Conservation (phyloP, 495 filamentous ascomycete genomes). For the Tuber calosporum region DNA sequence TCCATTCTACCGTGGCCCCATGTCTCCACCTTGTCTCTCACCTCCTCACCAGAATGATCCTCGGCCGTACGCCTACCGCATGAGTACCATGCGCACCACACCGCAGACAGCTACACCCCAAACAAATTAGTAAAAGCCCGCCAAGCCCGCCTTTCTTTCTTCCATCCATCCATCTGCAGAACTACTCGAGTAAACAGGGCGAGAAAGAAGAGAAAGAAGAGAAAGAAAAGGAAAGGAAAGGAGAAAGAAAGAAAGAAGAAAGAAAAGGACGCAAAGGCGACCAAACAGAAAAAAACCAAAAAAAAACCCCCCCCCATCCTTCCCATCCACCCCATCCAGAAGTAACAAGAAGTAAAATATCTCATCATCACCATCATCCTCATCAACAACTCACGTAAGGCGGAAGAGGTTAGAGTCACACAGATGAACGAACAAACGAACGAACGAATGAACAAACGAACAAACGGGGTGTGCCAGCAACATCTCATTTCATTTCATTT, state of each 20-base stretch:
- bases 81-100: neutral
- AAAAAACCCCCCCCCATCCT: neutral
- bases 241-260: too few relatives aligned
- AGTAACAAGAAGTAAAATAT: neutral
- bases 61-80: neutral
- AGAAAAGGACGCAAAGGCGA: neutral
- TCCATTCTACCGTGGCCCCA: neutral
- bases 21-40: neutral
- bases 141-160: too few relatives aligned
- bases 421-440: too few relatives aligned
- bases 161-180: too few relatives aligned
- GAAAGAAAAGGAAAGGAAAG: neutral
- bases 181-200: neutral
- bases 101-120: too few relatives aligned
- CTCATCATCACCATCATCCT: neutral
- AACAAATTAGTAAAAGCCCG: too few relatives aligned
- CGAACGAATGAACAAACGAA: neutral
- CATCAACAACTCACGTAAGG: slow-evolving; percentile 2
- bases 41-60: neutral
- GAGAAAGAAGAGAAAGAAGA: too few relatives aligned
- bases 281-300: neutral
- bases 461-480: neutral
- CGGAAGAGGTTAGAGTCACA: neutral
- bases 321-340: neutral
- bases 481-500: too few relatives aligned